Evolutionary conservation across 2,329 filamentous ascomycete genomes (phyloP).

Genomic region (Botrytis medusae): DNA sequence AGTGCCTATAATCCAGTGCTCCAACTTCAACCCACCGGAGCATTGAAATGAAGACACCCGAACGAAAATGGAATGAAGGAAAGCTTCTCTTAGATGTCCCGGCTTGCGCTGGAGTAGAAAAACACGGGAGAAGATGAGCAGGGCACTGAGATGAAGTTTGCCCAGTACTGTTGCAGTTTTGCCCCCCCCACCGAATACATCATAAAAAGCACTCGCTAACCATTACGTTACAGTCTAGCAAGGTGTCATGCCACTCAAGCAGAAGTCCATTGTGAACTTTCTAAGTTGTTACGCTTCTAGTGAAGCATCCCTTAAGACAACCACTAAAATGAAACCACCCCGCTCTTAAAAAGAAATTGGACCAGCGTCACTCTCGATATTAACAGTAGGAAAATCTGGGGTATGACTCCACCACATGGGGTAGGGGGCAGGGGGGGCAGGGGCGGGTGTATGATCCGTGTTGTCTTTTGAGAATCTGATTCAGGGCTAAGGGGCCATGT

Average conservation of each 20-base stretch:
- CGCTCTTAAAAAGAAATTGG: not conserved
- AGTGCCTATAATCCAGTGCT: not conserved
- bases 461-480: not conserved
- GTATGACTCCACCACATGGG: not conserved
- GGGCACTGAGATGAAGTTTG: not conserved
- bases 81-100: not conserved
- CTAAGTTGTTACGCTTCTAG: not conserved
- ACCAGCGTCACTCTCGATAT: not conserved
- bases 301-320: not conserved
- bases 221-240: not conserved
- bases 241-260: not conserved
- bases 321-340: not conserved
- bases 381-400: not conserved
- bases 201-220: slow-evolving; percentile 2
- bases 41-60: not conserved
- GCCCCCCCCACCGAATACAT: not conserved
- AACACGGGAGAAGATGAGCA: not conserved
- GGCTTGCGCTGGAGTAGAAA: not conserved
- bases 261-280: slow-evolving; percentile 1
- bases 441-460: not conserved
- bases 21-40: not conserved
- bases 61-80: too few species aligned
- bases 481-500: not conserved
- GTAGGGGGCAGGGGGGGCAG: not conserved
- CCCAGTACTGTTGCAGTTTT: not conserved